These are phyloP conservation scores for Mariannaea sp. DNA, from an alignment of 2,329 filamentous ascomycete species.

Conservation along the genomic window DNA sequence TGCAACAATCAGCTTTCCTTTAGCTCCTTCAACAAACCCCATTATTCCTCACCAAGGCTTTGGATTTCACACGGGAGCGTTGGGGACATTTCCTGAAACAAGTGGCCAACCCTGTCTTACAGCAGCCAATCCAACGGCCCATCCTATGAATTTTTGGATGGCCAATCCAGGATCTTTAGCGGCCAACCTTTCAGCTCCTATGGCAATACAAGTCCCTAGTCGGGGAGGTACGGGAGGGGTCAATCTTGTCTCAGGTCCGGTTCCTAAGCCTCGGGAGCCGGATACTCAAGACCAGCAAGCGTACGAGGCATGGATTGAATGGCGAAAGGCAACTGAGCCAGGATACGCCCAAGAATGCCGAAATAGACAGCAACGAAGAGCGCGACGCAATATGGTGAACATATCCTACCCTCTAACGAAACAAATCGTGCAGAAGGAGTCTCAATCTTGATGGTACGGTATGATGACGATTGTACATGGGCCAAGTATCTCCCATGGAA, in stretches of 20 bases:
- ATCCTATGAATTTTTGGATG: background rate
- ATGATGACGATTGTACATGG: background rate
- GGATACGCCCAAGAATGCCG: constrained; percentile 54
- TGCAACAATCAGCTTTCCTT: background rate
- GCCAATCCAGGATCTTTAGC: background rate
- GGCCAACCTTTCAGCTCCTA: background rate
- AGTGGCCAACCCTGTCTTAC: background rate
- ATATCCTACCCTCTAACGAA: constrained; percentile 7
- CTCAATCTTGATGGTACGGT: background rate
- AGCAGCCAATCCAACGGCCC: background rate
- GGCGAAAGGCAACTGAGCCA: constrained; percentile 54
- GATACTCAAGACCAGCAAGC: constrained; percentile 49
- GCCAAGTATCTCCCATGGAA: background rate
- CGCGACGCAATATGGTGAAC: constrained; percentile 33
- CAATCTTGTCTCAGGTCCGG: constrained; percentile 26
- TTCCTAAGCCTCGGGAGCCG: constrained; percentile 49
- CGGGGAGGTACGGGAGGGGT: background rate
- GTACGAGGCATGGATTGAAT: constrained; percentile 56
- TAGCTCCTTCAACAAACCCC: background rate
- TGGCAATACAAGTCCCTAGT: background rate
- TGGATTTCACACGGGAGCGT: background rate
- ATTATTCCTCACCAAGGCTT: background rate
- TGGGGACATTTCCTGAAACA: background rate
- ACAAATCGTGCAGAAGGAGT: background rate
- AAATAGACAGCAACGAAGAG: constrained; percentile 48